These are phyloP conservation scores for Beauveria medogensis DNA, from an alignment of 2,329 filamentous ascomycete genomes.

Conservation along the genomic window DNA sequence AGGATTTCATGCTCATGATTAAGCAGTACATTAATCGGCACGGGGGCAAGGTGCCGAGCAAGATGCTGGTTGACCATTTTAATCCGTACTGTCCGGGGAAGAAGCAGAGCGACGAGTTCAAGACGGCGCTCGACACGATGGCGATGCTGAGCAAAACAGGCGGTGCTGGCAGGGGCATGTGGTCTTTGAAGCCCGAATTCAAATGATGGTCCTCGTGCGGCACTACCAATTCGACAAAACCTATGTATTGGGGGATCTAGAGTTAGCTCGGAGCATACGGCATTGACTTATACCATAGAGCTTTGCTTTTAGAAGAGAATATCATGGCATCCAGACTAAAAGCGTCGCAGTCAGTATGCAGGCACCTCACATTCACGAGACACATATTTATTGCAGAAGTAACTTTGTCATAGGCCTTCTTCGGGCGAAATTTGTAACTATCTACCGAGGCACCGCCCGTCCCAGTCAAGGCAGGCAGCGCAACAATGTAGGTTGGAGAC, in stretches of 20 bases:
- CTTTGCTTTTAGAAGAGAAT: background rate
- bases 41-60: conserved; percentile 70
- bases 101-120: conserved; percentile 71
- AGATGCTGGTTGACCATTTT: conserved; percentile 86
- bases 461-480: conserved; percentile 27
- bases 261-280: background rate
- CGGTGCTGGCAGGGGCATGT: conserved; percentile 44
- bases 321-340: background rate
- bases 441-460: conserved; percentile 26
- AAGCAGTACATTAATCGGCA: conserved; percentile 70
- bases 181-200: conserved; percentile 36
- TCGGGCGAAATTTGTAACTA: conserved; percentile 36
- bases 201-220: conserved; percentile 14
- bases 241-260: background rate
- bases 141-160: conserved; percentile 59
- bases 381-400: conserved; percentile 22
- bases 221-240: background rate
- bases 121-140: conserved; percentile 67
- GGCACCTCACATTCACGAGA: conserved; percentile 12
- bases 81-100: conserved; percentile 61
- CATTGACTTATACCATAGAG: background rate
- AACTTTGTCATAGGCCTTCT: conserved; percentile 33
- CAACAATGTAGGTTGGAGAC: conserved; percentile 50
- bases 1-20: conserved; percentile 65
- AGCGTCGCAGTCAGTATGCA: conserved; percentile 1